Evolutionary conservation across 768 basidiomycete genomes (phyloP), one percentile per base, ranked within the genome.

Genomic region (Amanita inopinata): DNA sequence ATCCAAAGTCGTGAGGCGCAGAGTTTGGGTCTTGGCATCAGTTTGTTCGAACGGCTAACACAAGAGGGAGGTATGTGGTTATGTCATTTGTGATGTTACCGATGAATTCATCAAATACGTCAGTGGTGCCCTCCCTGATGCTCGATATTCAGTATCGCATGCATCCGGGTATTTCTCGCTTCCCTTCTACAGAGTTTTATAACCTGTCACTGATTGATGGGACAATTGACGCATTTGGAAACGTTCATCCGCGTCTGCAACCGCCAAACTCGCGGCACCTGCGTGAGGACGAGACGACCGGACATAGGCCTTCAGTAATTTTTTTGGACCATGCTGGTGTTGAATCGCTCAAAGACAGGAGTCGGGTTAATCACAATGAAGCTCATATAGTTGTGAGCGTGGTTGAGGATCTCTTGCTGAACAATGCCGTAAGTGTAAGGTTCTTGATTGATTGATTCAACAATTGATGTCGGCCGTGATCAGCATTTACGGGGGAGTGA

Each of bases 141-240:
- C 76, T 97, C 45, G 83, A 94, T 55, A 73, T 78, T n/a, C 92
- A 97, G 61, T 97, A 96, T 53, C 80, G 92, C 25, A 97, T 97
- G 92, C 90, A 93, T 53, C 93, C 92, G 9, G 67, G 68, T 27
- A 91, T 97, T 51, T 88, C 92, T 1, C 70, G 70, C 15, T 97
- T 97, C 65, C 90, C 93, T 7, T 80, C 84, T 27, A 57, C 66
- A 19, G 82, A 89, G 46, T 96, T 96, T 58, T 97, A 97, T 64
- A 65, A 77, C 32, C 65, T 67, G 19, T 66, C 71, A 1, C 56
- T 96, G 34, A 68, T 66, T 31, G 83, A 94, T 56, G 90, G 90
- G 11, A 91, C 87, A 1, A 71, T 83, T 17, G 76, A 80, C 47
- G 56, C 50, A 3, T 48, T 45, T 22, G 72, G 73, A n/a, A 67